Percentiles rank a stretch among this genome's conserved stretches.
Conservation (phyloP, 1,284 basidiomycete genomes). For the Coniophora puteana region DNA sequence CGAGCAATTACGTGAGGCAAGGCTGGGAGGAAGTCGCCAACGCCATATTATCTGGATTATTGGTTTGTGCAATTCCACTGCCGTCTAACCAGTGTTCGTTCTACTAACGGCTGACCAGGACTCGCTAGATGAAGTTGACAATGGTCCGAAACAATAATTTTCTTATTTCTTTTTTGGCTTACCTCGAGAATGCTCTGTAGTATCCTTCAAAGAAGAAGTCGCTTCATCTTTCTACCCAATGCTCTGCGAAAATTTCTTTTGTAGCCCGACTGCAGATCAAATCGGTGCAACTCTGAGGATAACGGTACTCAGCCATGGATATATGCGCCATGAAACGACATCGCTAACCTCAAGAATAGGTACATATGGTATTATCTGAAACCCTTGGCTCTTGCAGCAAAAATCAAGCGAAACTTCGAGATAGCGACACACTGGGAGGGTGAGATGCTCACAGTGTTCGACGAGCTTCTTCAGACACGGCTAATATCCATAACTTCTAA, state of each 20-base stretch:
- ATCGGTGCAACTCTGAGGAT: constrained; percentile 17
- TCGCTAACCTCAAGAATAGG: no score
- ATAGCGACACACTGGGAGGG: constrained; percentile 33
- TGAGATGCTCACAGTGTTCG: constrained; percentile 17
- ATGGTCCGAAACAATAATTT: constrained; percentile 12
- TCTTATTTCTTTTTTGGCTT: background rate
- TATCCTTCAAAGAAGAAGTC: constrained; percentile 9
- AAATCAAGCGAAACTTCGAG: constrained; percentile 31
- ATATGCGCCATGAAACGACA: constrained; percentile 25
- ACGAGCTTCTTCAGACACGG: background rate
- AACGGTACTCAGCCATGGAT: constrained; percentile 22
- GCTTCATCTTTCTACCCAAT: constrained; percentile 23
- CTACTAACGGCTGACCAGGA: constrained; percentile 18
- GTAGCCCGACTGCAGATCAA: constrained; percentile 2
- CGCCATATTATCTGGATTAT: constrained; percentile 38
- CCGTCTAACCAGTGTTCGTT: constrained; percentile 4
- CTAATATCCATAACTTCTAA: constrained; percentile 7
- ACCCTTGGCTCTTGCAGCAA: constrained; percentile 19
- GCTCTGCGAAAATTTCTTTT: constrained; percentile 29
- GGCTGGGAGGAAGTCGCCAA: constrained; percentile 35
- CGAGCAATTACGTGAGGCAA: constrained; percentile 20
- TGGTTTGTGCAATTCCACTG: constrained; percentile 29
- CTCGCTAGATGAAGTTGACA: constrained; percentile 22
- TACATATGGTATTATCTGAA: constrained; percentile 32
- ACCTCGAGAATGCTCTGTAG: constrained; percentile 12